Evolutionary conservation across 257 asterid species (phyloP), one percentile per base, ranked within the genome.

Genomic region (Solanum pimpinellifolium): DNA sequence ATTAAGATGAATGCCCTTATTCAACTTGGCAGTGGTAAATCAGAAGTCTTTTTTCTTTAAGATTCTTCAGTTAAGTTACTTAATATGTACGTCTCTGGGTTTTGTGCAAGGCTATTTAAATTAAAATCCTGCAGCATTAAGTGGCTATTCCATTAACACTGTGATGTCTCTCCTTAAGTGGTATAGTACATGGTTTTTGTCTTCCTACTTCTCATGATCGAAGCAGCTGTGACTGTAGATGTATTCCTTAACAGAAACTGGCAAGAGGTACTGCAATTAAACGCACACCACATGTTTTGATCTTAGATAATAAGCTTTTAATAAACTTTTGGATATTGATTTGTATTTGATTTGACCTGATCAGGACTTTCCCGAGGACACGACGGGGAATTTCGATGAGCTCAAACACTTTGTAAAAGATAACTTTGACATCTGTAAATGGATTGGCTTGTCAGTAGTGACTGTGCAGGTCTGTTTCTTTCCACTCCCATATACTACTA

Each of bases 341-440:
- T 37, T 18, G 20, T 31, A 27, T 29, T 23, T 27, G 35, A 49
- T 73, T 86, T 74, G 37, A 52, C 52, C 35, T 37, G 83, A 86
- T 35, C 84, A 86, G 88, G 84, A 95, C 93, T 95, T 97, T 87
- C 99, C 98, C 0, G 88, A 88, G 86, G 99, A 97, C 86, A 88
- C 92, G 86, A 91, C 98, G 37, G 98, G 98, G 84, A 94, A 97
- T 87, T 87, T 97, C 56, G 90, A 93, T 85, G 92, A 92, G 88
- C 86, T 97, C 75, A 94, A 93, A 92, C 87, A 92, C 44, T 97
- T 97, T 47, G 81, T 95, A 83, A 92, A 87, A 89, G 91, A 91
- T 80, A 95, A 97, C 91, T 94, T 93, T 88, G 98, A 95, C 86
- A 80, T 92, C 23, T 94, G 98, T 94, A 94, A 92, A 90, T 94